Evolutionary conservation across 2,329 filamentous ascomycete species (phyloP), one percentile per base, ranked within the genome.

Genomic region (Rosellinia necatrix): DNA sequence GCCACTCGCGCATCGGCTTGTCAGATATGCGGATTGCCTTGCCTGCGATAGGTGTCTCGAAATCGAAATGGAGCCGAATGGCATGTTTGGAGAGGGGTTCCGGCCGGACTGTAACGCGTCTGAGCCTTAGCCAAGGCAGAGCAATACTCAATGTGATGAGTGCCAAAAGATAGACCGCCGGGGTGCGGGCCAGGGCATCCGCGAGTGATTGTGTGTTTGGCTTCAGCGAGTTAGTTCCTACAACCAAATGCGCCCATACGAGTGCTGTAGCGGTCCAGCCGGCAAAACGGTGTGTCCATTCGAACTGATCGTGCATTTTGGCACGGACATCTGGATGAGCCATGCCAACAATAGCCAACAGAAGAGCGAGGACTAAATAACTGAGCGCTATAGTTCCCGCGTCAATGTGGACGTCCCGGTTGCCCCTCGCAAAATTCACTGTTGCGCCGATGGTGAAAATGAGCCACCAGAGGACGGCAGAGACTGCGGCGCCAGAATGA

Each of bases 21-120:
- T 81, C 79, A 3, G 87, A 82, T 21, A 91, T 73, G 35, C 87
- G 83, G 49, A 84, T 76, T 41, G 79, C 80, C 53, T 81, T 79
- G 59, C 83, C 79, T 54, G 80, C 78, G 49, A 81, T 77, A 7
- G 85, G 83, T 19, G 81, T 78, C 15, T 81, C 80, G 72, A 89
- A 86, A 66, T 79, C 76, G 66, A 92, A 89, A 68, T 88, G 83
- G 17, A 94, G 81, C 35, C 86, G 83, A 25, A 90, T 76, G 34
- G 89, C 90, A 72, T 92, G 90, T 19, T 80, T 70, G 0, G 90
- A 93, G 15, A 94, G 82, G 3, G 80, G 75, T 66, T 91, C 85
- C 7, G 86, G 77, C 17, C 81, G 75, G 59, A 93, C 87, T 8
- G 76, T 74, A 53, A 90, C 85, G 63, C 83, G 85, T 52, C 89